Percentiles rank a stretch among this genome's conserved stretches.
phyloP scores from a whole-genome alignment of 164 flowering plant species.

The Aristolochia contorta region DNA sequence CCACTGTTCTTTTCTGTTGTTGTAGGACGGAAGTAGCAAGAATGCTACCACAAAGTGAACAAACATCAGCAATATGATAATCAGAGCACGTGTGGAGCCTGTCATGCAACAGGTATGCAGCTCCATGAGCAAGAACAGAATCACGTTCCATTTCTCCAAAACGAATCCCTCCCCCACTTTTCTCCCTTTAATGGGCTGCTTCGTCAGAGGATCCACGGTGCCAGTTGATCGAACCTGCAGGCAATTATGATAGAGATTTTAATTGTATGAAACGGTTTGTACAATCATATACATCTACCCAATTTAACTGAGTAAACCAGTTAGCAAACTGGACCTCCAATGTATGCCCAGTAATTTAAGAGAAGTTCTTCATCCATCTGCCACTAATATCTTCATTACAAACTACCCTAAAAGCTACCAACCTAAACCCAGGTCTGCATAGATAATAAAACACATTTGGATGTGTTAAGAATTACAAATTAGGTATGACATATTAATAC shows the following conservation, averaged over 20 bases:
- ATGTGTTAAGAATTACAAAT: no score
- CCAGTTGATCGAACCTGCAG: slow-evolving; percentile 85
- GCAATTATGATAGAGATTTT: no score
- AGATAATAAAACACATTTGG: no score
- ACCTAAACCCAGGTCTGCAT: no score
- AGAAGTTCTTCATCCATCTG: no score
- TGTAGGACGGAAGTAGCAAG: slow-evolving; percentile 54
- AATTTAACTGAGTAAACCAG: background rate
- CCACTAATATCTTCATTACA: background rate
- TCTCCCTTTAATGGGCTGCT: slow-evolving; percentile 90
- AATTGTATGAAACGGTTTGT: background rate
- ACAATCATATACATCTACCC: no score
- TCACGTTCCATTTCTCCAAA: slow-evolving; percentile 99
- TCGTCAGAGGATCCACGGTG: slow-evolving; percentile 61
- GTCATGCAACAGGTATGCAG: slow-evolving; percentile 83
- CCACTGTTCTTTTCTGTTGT: slow-evolving; percentile 31
- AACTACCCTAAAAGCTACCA: no score
- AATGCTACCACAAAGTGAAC: slow-evolving; percentile 80
- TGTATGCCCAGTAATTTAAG: no score
- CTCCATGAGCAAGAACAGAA: slow-evolving; percentile 87
- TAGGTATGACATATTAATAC: no score
- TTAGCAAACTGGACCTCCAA: background rate
- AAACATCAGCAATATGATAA: slow-evolving; percentile 84
- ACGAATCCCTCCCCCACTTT: slow-evolving; percentile 92
- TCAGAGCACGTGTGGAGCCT: slow-evolving; percentile 90